Base-by-base conservation (phyloP, 768 basidiomycete genomes). In the Asterophora parasitica region DNA sequence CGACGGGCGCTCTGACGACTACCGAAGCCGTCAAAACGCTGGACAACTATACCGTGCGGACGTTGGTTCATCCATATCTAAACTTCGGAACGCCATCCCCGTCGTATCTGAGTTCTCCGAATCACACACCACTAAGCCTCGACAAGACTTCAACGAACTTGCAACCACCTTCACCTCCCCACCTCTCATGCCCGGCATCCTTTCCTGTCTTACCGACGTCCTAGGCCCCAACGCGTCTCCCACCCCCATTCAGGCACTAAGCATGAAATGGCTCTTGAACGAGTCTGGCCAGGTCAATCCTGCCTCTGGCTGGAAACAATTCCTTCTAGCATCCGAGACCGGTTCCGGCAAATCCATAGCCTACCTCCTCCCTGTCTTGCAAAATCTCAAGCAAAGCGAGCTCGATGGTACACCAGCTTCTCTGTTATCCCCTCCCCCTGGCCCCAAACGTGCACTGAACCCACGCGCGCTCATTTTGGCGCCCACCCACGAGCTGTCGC, bases 281-380 rank as follows among this genome's bases (percentile, higher is more conserved):
- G 50, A 59, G 12, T 41, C 42, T 2, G 48, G 34, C 40, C 44
- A 53, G 28, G 42, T 52, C 30, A 45, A 40, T 42, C 58, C 17
- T 44, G 50, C 28, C 49, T 57, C 65, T 50, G 60, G 60, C 19
- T 73, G 69, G 59, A 68, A 69, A 38, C 70, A 81, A 40, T 83
- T 76, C 54, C 76, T 95, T 5, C 74, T 95, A 1, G 92, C 90
- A 0, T 84, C 87, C 0, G 92, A 94, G 65, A 95, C 91, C 0
- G 92, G 93, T 12, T 92, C 90, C 0, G 92, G 92, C 1, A 95
- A 95, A 68, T 92, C 88, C 2, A 78, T 94, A 23, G 92, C 93
- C 1, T 95, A 93, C 63, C 77, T 94, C 35, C 75, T 94, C 4
- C 92, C 92, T 0, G 64, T 94, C 45, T 72, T 95, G 1, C 87